Conservation (phyloP, 805 yeast genomes). For the Debaryomyces maramus region DNA sequence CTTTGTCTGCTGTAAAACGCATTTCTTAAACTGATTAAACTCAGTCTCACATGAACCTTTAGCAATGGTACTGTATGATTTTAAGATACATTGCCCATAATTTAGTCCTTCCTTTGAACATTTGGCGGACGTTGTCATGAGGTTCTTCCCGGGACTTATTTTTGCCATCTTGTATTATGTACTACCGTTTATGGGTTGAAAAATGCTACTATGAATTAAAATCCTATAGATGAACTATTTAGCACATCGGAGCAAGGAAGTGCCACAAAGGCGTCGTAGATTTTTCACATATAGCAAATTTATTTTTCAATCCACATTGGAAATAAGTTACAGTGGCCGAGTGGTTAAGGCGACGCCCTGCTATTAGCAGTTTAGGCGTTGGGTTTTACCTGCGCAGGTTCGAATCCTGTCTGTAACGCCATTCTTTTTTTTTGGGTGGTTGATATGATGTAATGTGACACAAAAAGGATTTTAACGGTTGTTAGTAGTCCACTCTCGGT, state of each 20-base stretch:
- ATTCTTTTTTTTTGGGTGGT: conserved; percentile 20
- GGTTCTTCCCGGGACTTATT: conserved; percentile 43
- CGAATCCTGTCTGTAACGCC: conserved; percentile 54
- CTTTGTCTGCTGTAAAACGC: conserved; percentile 35
- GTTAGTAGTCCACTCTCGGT: too few species aligned
- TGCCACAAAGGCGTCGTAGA: too few species aligned
- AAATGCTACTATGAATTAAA: too few species aligned
- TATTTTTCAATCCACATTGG: too few species aligned
- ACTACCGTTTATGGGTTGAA: too few species aligned
- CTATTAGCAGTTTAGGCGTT: conserved; percentile 39
- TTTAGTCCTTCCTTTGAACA: conserved; percentile 45
- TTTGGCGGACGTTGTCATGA: conserved; percentile 38
- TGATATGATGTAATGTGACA: too few species aligned
- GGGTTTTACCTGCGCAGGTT: conserved; percentile 52
- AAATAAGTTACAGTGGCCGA: conserved; percentile 46
- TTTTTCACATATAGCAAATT: too few species aligned
- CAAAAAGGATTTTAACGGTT: too few species aligned
- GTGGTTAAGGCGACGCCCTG: conserved; percentile 55
- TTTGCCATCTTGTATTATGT: neutral
- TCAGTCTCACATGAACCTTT: conserved; percentile 55
- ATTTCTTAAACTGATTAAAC: conserved; percentile 48
- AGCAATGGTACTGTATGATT: conserved; percentile 48
- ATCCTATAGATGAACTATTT: too few species aligned
- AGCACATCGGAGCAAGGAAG: too few species aligned
- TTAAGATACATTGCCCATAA: conserved; percentile 58